Evolutionary conservation across 768 basidiomycete genomes (phyloP), one percentile per base, ranked within the genome.

Genomic region (Lepiota brunneoincarnata): DNA sequence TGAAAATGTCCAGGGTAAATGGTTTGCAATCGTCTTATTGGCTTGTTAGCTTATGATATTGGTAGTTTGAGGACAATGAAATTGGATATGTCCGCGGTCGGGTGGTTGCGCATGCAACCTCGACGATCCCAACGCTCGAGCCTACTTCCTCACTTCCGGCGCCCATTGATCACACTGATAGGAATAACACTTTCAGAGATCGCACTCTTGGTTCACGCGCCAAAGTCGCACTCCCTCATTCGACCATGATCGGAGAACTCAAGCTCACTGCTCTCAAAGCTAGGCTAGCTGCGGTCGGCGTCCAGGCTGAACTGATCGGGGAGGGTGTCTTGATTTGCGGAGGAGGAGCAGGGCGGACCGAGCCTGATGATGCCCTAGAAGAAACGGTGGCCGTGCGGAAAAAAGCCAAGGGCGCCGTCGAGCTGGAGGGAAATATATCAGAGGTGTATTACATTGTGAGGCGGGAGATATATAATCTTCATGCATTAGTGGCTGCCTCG

Each of bases 201-300:
- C 80, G 74, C 17, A 73, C 75, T 31, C 77, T 90, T 18, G 89
- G 87, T 15, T 79, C 84, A n/a, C 82, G 89, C 26, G 78, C 84
- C 14, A 73, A 80, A 17, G 77, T 81, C 9, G 72, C 82, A 2
- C 75, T 98, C 2, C 92, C 93, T 1, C 83, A 86, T 55, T 95
- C 96, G 0, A 91, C 95, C 6, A 96, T 98, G 87, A 97, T 99
- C 52, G 97, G 97, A 47, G 97, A 98, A 64, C 81, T 99, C 38
- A 94, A 97, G 66, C 76, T 99, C 24, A 94, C 93, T 0, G 81
- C 83, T 1, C 79, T 99, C 43, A 97, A 98, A 69, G 67, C 85
- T n/a, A 83, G 86, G 4, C 76, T 99, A 18, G 77, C 84, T 4
- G 69, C 82, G 1, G 72, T 92, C 2, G 86, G 87, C 9, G 84